These are phyloP conservation scores for Fusarium pseudograminearum DNA, from an alignment of 2,329 filamentous ascomycete species.

Conservation along the genomic window DNA sequence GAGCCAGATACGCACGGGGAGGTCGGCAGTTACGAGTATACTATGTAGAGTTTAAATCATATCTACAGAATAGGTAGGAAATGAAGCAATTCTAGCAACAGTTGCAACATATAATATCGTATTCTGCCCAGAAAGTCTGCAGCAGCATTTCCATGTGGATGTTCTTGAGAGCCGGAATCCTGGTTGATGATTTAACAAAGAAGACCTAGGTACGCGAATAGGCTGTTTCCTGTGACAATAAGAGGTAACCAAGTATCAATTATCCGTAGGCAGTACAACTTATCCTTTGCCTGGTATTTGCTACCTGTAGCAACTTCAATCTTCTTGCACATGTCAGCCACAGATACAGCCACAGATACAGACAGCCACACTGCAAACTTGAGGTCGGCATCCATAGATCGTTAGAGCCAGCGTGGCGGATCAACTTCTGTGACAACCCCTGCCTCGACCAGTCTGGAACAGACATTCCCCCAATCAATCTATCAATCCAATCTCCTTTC, in stretches of 20 bases:
- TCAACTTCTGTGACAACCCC: conserved; percentile 16
- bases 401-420: conserved; percentile 42
- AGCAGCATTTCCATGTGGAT: not conserved
- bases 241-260: no score
- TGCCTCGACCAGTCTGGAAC: conserved; percentile 35
- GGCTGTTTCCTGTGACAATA: not conserved
- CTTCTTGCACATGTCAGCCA: not conserved
- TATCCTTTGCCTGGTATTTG: not conserved
- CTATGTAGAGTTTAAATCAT: not conserved
- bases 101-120: not conserved
- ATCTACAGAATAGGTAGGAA: not conserved
- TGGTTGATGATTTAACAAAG: not conserved
- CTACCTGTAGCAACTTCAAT: not conserved
- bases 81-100: not conserved
- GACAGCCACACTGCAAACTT: conserved; percentile 14
- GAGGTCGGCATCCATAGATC: not conserved
- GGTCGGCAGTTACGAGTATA: not conserved
- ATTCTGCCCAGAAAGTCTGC: not conserved
- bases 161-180: not conserved
- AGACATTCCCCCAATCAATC: conserved; percentile 32
- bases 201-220: not conserved
- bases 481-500: conserved; percentile 41
- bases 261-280: not conserved
- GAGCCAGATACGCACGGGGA: not conserved
- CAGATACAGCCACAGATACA: conserved; percentile 9